A percentile compares a stretch with the other conserved stretches of the same genome.
Conservation (phyloP, 345 rosid genomes). For the Citrus sinensis region DVS_A1.0 CM039162.1:30642501-30643000, state of each 20-base stretch:
- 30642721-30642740: not conserved
- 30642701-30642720: not conserved
- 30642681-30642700: too few species aligned
- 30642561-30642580: conserved; percentile 89
- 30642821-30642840: not conserved
- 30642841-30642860: not conserved
- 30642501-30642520: conserved; percentile 49
- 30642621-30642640: not conserved
- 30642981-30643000: conserved; percentile 70
- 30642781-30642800: not conserved
- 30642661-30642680: not conserved
- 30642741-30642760: not conserved
- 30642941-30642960: conserved; percentile 49
- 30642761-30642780: not conserved
- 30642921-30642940: conserved; percentile 88
- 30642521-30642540: conserved; percentile 72
- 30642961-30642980: conserved; percentile 46
- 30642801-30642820: not conserved
- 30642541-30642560: conserved; percentile 47
- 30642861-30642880: not conserved
- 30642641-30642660: not conserved
- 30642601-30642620: not conserved
- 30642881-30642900: conserved; percentile 53
- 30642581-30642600: not conserved
- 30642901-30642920: conserved; percentile 50